Conservation (phyloP, 495 filamentous ascomycete species). For the Aspergillus indologenus region DNA sequence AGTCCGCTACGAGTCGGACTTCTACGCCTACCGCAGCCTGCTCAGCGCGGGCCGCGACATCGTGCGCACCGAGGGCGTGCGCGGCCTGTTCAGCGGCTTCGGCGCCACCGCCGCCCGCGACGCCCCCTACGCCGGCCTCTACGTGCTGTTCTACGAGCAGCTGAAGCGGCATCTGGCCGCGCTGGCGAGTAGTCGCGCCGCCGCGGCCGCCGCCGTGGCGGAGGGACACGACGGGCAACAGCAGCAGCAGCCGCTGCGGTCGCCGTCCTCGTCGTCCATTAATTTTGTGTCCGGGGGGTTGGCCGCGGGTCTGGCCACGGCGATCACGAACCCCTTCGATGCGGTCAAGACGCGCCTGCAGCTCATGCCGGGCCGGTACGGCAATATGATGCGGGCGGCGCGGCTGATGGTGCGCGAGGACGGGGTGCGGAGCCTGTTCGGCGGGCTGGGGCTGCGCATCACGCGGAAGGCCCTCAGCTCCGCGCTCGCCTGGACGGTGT, state of each 20-base stretch:
- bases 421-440: slow-evolving; percentile 75
- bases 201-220: no score
- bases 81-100: slow-evolving; percentile 89
- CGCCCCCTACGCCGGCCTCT: slow-evolving; percentile 91
- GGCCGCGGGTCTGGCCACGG: slow-evolving; percentile 77
- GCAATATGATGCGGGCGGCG: slow-evolving; percentile 77
- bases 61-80: slow-evolving; percentile 63
- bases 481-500: slow-evolving; percentile 92
- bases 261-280: slow-evolving; percentile 60
- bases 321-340: slow-evolving; percentile 94
- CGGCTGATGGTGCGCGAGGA: slow-evolving; percentile 77
- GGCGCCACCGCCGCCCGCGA: slow-evolving; percentile 92
- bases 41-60: slow-evolving; percentile 72
- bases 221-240: no score
- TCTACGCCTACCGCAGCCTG: slow-evolving; percentile 83
- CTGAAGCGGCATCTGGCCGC: slow-evolving; percentile 64
- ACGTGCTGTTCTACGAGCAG: slow-evolving; percentile 93
- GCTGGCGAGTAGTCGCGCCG: slow-evolving; percentile 15
- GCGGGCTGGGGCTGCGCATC: slow-evolving; percentile 85
- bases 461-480: slow-evolving; percentile 86
- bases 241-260: slow-evolving; percentile 10
- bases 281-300: slow-evolving; percentile 80
- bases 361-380: slow-evolving; percentile 77
- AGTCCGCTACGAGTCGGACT: slow-evolving; percentile 84
- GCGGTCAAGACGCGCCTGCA: slow-evolving; percentile 94